Base-by-base conservation (phyloP, 345 rosid species). In the Erodium maritimum region DNA sequence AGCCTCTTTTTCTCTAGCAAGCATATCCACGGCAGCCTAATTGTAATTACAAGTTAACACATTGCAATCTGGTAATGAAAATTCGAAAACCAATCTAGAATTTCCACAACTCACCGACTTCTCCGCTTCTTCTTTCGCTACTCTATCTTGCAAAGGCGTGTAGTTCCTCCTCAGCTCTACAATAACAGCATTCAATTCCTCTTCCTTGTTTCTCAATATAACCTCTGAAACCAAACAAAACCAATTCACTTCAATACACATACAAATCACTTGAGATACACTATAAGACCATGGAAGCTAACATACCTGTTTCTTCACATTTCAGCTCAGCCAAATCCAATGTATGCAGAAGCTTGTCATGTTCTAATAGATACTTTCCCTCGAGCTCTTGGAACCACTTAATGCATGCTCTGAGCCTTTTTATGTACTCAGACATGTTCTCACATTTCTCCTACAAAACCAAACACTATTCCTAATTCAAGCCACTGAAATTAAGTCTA, bases 341-440 rank as follows among this genome's bases (percentile, higher is more conserved):
- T 7, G 81, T 81, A 72, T 61, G 79, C 68, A 77, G 81, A 73
- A 93, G 71, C 67, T 79, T 85, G 72, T 86, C 95, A 61, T 81
- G 96, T 74, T 93, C 94, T 57, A 77, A 82, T 20, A 89, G 84
- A 46, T 84, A 89, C 65, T 74, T 82, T 51, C 81, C 79, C 74
- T 93, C 99, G 4, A 85, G 83, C 71, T 93, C 99, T 80, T 86
- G 99, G 73, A 89, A 87, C 99, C 99, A 93, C 75, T 74, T 93
- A 58, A 93, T 74, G 71, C 99, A 93, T 56, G 83, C 89, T 80
- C 96, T 78, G 64, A 93, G 79, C 75, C 94, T 82, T 72, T 78
- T 86, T 46, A 93, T 88, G 58, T 93, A 93, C 45, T 89, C 96
- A 84, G 80, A 65, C 99, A 89, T 89, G 67, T 80, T 85, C 63